Conservation (phyloP, 768 basidiomycete species). For the Mycena rebaudengoi region DNA sequence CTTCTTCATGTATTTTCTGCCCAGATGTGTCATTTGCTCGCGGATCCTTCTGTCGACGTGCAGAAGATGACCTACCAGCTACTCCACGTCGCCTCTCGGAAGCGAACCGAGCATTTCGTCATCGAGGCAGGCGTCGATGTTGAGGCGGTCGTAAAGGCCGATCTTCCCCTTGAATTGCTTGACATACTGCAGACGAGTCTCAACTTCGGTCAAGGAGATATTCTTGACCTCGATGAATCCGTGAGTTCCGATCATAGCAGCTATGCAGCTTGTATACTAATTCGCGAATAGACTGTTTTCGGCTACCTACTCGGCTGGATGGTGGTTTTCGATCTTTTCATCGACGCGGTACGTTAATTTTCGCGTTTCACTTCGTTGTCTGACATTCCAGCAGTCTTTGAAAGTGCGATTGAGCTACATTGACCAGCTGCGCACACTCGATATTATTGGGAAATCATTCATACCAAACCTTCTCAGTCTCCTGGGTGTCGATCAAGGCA, state of each 20-base stretch:
- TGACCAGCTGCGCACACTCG: slow-evolving; percentile 80
- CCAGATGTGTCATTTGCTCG: slow-evolving; percentile 84
- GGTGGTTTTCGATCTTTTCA: slow-evolving; percentile 86
- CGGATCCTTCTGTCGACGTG: slow-evolving; percentile 67
- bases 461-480: slow-evolving; percentile 77
- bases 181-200: slow-evolving; percentile 63
- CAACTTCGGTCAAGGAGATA: slow-evolving; percentile 45
- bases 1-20: background rate
- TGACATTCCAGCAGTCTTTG: slow-evolving; percentile 66
- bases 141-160: slow-evolving; percentile 59
- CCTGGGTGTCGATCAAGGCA: slow-evolving; percentile 72
- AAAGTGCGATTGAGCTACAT: slow-evolving; percentile 87
- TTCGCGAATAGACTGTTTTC: slow-evolving; percentile 52
- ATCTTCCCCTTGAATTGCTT: slow-evolving; percentile 75
- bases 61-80: slow-evolving; percentile 84
- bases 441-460: slow-evolving; percentile 69
- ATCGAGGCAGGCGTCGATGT: slow-evolving; percentile 87
- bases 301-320: slow-evolving; percentile 89
- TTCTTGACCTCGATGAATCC: slow-evolving; percentile 46
- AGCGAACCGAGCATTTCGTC: slow-evolving; percentile 83
- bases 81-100: slow-evolving; percentile 72
- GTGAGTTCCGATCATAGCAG: slow-evolving; percentile 31
- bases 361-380: background rate
- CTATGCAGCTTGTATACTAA: background rate
- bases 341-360: slow-evolving; percentile 72